phyloP scores from a whole-genome alignment of 1,284 basidiomycete genomes.

The Exobasidium rhododendri region DNA sequence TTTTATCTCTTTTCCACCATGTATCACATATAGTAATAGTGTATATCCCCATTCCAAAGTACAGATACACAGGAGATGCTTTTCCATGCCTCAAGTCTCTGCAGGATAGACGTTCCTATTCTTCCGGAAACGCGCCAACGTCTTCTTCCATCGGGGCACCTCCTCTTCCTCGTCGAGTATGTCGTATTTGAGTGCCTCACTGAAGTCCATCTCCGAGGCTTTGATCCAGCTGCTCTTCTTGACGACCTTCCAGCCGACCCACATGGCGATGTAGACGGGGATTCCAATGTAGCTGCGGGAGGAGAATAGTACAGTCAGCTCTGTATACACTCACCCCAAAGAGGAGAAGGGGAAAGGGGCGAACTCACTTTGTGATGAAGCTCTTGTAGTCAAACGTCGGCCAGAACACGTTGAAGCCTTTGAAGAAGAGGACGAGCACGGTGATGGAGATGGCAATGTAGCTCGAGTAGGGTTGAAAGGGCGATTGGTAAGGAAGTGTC shows the following conservation, averaged over 20 bases:
- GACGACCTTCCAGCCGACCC: conserved; percentile 43
- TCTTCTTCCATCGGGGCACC: neutral
- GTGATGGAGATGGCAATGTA: conserved; percentile 63
- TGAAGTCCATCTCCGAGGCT: conserved; percentile 39
- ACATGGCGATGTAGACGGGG: conserved; percentile 35
- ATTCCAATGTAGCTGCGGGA: conserved; percentile 34
- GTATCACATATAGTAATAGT: too few species aligned
- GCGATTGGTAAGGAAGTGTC: conserved; percentile 61
- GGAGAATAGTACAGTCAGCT: neutral
- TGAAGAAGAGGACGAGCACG: conserved; percentile 67
- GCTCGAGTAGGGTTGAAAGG: conserved; percentile 55
- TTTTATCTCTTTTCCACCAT: too few species aligned
- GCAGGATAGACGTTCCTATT: too few species aligned
- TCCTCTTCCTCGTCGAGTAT: conserved; percentile 22
- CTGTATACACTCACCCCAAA: neutral
- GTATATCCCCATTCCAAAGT: too few species aligned
- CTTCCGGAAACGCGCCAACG: neutral
- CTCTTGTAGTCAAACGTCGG: conserved; percentile 72
- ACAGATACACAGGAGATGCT: too few species aligned
- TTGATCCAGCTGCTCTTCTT: conserved; percentile 29
- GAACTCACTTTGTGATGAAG: conserved; percentile 58
- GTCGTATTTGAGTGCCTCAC: conserved; percentile 33
- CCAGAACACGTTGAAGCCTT: conserved; percentile 61
- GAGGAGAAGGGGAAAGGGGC: conserved; percentile 59
- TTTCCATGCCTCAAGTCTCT: too few species aligned